A percentile compares a stretch with the other conserved stretches of the same genome.
These are phyloP conservation scores for Dendrothele bispora DNA, from an alignment of 768 basidiomycete species.

Conservation along the genomic window DNA sequence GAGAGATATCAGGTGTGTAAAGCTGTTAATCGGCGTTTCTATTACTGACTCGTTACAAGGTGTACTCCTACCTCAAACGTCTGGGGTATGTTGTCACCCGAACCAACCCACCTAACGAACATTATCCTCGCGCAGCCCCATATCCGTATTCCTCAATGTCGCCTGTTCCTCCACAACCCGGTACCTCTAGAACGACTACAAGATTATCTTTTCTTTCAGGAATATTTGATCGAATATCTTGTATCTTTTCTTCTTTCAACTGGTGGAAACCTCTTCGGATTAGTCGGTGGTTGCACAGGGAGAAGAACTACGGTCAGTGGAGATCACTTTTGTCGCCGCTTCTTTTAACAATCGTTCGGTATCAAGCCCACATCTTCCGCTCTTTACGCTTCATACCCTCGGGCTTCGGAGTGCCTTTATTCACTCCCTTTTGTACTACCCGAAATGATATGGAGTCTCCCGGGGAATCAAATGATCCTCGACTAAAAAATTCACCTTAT, in stretches of 20 bases:
- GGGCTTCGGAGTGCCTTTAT: conserved; percentile 55
- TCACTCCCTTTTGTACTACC: conserved; percentile 29
- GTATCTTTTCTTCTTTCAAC: conserved; percentile 36
- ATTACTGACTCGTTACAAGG: conserved; percentile 44
- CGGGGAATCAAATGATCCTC: conserved; percentile 13
- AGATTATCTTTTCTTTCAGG: conserved; percentile 35
- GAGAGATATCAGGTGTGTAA: conserved; percentile 85
- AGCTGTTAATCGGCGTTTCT: not conserved
- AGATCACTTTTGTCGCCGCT: not conserved
- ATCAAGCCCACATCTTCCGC: conserved; percentile 49
- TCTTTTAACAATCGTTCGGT: conserved; percentile 5
- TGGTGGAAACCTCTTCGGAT: conserved; percentile 70
- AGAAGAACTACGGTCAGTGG: conserved; percentile 53
- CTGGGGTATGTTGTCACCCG: conserved; percentile 89
- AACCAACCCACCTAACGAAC: conserved; percentile 55
- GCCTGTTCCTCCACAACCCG: too few species aligned
- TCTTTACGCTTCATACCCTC: conserved; percentile 72
- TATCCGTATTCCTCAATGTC: conserved; percentile 14
- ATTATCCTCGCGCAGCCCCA: conserved; percentile 52
- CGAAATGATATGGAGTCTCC: conserved; percentile 12
- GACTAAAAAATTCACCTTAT: conserved; percentile 54
- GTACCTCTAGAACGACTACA: too few species aligned
- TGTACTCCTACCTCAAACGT: conserved; percentile 89
- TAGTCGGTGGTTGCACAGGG: conserved; percentile 45
- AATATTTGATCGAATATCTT: conserved; percentile 30